Evolutionary conservation across 768 basidiomycete species (phyloP).

Genomic region (Boletus insuetus): DNA sequence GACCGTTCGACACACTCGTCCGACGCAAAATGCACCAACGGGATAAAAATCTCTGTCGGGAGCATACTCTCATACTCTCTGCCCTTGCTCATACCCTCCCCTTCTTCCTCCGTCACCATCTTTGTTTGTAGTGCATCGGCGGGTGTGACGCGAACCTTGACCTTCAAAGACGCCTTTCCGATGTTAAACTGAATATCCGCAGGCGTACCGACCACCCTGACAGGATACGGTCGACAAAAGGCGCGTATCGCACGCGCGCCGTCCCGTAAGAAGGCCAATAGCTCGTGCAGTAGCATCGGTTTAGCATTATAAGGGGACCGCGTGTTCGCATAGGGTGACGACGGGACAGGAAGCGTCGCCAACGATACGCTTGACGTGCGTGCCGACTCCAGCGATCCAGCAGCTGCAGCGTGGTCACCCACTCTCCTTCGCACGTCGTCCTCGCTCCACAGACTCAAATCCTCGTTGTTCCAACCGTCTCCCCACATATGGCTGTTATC

Average conservation of each 20-base stretch:
- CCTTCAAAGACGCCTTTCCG: slow-evolving; percentile 61
- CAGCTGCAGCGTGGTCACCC: background rate
- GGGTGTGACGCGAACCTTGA: slow-evolving; percentile 59
- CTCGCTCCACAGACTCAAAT: slow-evolving; percentile 81
- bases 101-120: background rate
- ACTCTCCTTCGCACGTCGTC: slow-evolving; percentile 54
- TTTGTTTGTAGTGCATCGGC: slow-evolving; percentile 45
- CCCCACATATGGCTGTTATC: slow-evolving; percentile 88
- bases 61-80: slow-evolving; percentile 33
- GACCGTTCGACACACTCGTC: slow-evolving; percentile 29
- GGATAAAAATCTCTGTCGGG: slow-evolving; percentile 90
- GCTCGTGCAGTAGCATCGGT: slow-evolving; percentile 4
- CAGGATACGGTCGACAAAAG: slow-evolving; percentile 82
- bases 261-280: slow-evolving; percentile 68
- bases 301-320: background rate
- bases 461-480: slow-evolving; percentile 97
- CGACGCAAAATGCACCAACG: slow-evolving; percentile 83
- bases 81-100: background rate
- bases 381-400: slow-evolving; percentile 8
- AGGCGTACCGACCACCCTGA: slow-evolving; percentile 67
- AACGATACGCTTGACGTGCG: slow-evolving; percentile 18
- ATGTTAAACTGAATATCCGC: slow-evolving; percentile 75
- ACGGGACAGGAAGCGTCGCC: slow-evolving; percentile 18
- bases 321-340: slow-evolving; percentile 10
- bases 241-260: slow-evolving; percentile 84